Percentiles rank a stretch among this genome's conserved stretches.
Evolutionary conservation across 805 yeast species (phyloP).

Genomic region (Candida khao-thaluensis): DNA sequence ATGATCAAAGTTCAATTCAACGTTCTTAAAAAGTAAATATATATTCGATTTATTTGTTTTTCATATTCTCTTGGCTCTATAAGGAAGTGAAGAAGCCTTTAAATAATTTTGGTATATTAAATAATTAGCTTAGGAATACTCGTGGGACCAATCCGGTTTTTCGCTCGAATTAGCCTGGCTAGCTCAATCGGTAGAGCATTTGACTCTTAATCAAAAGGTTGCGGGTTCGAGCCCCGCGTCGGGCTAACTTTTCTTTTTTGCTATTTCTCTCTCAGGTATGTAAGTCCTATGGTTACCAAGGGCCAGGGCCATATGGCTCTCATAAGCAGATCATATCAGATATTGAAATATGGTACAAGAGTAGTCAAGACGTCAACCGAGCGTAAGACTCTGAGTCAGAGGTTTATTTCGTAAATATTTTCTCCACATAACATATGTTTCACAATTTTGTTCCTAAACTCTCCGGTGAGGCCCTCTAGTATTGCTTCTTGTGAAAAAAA

Average conservation of each 20-base stretch:
- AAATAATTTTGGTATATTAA: no score
- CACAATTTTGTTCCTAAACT: constrained; percentile 1
- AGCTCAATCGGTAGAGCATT: constrained; percentile 25
- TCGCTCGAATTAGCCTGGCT: constrained; percentile 25
- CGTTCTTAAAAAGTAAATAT: constrained; percentile 2
- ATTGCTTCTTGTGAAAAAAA: not conserved
- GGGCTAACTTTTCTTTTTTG: constrained; percentile 22
- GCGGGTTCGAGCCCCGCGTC: constrained; percentile 33
- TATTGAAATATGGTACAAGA: no score
- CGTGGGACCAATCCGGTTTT: no score
- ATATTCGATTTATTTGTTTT: not conserved
- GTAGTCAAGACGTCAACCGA: no score
- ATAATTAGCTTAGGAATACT: no score
- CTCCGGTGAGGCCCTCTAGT: not conserved
- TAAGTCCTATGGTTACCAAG: no score
- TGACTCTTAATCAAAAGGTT: constrained; percentile 25
- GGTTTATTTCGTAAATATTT: not conserved
- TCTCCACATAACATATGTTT: not conserved
- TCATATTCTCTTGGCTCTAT: no score
- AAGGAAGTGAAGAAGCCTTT: no score
- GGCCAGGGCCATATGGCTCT: no score
- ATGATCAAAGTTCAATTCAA: constrained; percentile 4
- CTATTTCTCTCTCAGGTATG: not conserved
- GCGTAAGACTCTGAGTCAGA: no score
- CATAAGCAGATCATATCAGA: no score